These are phyloP conservation scores for Cicer yamashitae DNA, from an alignment of 306 rosid genomes.

Conservation along the genomic window DNA sequence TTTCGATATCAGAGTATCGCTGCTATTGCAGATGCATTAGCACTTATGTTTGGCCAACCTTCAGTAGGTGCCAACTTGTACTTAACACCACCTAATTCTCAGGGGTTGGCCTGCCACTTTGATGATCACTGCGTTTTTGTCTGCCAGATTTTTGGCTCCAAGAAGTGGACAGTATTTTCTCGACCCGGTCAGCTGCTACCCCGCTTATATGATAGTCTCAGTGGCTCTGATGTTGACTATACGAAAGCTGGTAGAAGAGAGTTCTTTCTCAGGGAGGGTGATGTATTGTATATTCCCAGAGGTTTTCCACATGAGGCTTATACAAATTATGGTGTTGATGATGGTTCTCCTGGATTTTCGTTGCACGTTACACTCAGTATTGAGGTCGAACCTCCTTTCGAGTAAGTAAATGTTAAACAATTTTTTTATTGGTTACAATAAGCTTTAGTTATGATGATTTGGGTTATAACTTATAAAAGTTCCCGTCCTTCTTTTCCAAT, in stretches of 20 bases:
- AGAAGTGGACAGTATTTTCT: conserved; percentile 72
- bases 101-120: conserved; percentile 79
- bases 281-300: conserved; percentile 83
- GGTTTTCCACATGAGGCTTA: conserved; percentile 85
- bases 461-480: conserved; percentile 9
- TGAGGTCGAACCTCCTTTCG: conserved; percentile 90
- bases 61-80: conserved; percentile 91
- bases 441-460: conserved; percentile 24
- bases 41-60: conserved; percentile 82
- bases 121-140: conserved; percentile 93
- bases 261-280: conserved; percentile 71
- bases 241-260: conserved; percentile 49
- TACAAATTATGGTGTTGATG: conserved; percentile 52
- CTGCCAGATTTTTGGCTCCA: conserved; percentile 82
- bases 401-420: conserved; percentile 61
- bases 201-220: conserved; percentile 69
- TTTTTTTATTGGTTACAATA: conserved; percentile 25
- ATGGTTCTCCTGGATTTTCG: conserved; percentile 62
- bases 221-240: conserved; percentile 55
- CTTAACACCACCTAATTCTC: conserved; percentile 89
- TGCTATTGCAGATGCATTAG: conserved; percentile 71
- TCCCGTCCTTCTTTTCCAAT: conserved; percentile 2
- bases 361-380: conserved; percentile 81
- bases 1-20: conserved; percentile 70
- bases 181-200: conserved; percentile 62